Percentiles rank a stretch among this genome's conserved stretches.
Conservation (phyloP, 2,329 filamentous ascomycete genomes). For the Knufia petricola region DNA sequence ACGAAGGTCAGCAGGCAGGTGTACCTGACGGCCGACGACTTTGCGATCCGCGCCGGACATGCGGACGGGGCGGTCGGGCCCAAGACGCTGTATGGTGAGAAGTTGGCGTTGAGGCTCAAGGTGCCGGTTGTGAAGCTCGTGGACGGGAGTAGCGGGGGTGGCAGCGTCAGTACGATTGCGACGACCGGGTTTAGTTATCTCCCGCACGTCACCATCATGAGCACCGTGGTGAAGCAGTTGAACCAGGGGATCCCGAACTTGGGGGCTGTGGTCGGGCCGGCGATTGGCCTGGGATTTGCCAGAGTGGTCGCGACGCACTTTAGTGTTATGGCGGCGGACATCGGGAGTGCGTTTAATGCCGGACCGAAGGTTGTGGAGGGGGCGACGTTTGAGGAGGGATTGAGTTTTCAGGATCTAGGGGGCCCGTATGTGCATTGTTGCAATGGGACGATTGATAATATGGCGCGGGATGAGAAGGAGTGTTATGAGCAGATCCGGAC, state of each 20-base stretch:
- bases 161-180: constrained; percentile 25
- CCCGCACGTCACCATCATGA: constrained; percentile 47
- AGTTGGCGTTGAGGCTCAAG: constrained; percentile 51
- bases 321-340: constrained; percentile 55
- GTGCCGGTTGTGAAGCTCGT: constrained; percentile 57
- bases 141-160: constrained; percentile 54
- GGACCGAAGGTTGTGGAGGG: constrained; percentile 53
- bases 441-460: constrained; percentile 58
- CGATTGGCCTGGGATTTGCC: constrained; percentile 51
- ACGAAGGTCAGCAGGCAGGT: constrained; percentile 39
- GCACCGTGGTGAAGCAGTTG: constrained; percentile 27
- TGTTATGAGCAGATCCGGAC: constrained; percentile 53
- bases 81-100: constrained; percentile 53
- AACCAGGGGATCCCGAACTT: constrained; percentile 57
- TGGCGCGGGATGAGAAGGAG: constrained; percentile 50
- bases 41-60: constrained; percentile 53
- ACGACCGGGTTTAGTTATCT: constrained; percentile 49
- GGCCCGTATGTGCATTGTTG: constrained; percentile 53
- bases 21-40: constrained; percentile 55
- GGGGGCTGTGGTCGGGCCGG: constrained; percentile 53
- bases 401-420: constrained; percentile 50
- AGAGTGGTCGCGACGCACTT: constrained; percentile 55
- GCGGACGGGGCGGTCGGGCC: constrained; percentile 50
- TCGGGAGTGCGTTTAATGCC: constrained; percentile 55
- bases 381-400: constrained; percentile 55